These are phyloP conservation scores for Chrysoporthe puriensis DNA, from an alignment of 2,329 filamentous ascomycete genomes.

Conservation along the genomic window DNA sequence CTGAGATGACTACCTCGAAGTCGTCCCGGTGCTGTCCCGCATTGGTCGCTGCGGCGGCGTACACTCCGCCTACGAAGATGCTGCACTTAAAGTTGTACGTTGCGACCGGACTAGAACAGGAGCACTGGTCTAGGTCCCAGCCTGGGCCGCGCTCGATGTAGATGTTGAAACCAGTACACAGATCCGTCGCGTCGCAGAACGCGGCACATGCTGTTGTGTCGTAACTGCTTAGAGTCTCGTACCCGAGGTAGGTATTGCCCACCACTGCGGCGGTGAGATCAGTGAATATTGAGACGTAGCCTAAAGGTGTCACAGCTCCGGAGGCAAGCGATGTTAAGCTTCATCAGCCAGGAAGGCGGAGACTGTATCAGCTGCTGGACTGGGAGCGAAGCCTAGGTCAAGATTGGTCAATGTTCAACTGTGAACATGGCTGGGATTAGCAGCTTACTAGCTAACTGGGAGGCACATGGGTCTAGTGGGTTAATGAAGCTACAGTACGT, in stretches of 20 bases:
- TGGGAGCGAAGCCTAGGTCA: background rate
- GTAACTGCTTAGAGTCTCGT: slow-evolving; percentile 10
- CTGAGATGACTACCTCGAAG: slow-evolving; percentile 4
- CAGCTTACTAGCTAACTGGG: background rate
- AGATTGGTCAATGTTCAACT: background rate
- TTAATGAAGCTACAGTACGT: slow-evolving; percentile 12
- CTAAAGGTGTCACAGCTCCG: background rate
- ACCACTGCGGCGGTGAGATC: slow-evolving; percentile 1
- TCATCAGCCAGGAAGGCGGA: background rate
- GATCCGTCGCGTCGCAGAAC: slow-evolving; percentile 4
- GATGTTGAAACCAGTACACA: slow-evolving; percentile 10
- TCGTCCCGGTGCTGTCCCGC: slow-evolving; percentile 4
- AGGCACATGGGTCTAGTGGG: slow-evolving; percentile 3
- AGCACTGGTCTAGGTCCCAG: slow-evolving; percentile 12
- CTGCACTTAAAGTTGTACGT: slow-evolving; percentile 15
- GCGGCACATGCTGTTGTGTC: background rate
- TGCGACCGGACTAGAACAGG: background rate
- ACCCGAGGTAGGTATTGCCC: slow-evolving; percentile 11
- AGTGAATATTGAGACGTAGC: slow-evolving; percentile 3
- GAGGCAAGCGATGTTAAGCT: background rate
- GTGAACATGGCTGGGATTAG: background rate
- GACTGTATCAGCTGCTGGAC: slow-evolving; percentile 10
- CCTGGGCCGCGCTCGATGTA: slow-evolving; percentile 11
- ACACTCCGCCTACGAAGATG: slow-evolving; percentile 7
- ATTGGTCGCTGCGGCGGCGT: background rate